phyloP scores from a whole-genome alignment of 139 green algal species.

The Tetraselmis striata region DNA sequence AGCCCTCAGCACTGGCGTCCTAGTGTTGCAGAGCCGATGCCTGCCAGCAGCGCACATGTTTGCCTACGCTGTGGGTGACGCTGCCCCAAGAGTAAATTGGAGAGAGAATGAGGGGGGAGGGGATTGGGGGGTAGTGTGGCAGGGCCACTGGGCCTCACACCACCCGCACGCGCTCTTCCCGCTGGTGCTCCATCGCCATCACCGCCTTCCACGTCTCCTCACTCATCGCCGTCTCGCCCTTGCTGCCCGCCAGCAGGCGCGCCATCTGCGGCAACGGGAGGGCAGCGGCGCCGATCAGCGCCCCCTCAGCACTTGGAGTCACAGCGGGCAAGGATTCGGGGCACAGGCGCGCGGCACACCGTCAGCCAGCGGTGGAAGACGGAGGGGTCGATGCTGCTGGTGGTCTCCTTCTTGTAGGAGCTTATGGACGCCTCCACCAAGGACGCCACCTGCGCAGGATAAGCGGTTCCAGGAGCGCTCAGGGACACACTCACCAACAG shows the following conservation, averaged over 20 bases:
- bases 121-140: too few species aligned
- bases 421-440: background rate
- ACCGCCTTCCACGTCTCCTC: constrained; percentile 25
- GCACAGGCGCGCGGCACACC: constrained; percentile 1
- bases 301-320: background rate
- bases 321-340: background rate
- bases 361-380: constrained; percentile 39
- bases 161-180: constrained; percentile 16
- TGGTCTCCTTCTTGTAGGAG: background rate
- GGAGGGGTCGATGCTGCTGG: background rate
- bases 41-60: too few species aligned
- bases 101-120: too few species aligned
- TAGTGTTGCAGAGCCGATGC: too few species aligned
- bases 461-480: too few species aligned
- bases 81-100: too few species aligned
- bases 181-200: constrained; percentile 22
- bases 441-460: too few species aligned
- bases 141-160: background rate
- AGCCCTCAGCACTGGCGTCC: too few species aligned
- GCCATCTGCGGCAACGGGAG: constrained; percentile 17
- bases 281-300: background rate
- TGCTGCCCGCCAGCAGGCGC: constrained; percentile 28
- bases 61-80: too few species aligned
- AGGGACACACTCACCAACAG: too few species aligned
- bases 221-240: constrained; percentile 29